phyloP scores from a whole-genome alignment of 208 protist species.

The Jaenimonas drosophilae region DNA sequence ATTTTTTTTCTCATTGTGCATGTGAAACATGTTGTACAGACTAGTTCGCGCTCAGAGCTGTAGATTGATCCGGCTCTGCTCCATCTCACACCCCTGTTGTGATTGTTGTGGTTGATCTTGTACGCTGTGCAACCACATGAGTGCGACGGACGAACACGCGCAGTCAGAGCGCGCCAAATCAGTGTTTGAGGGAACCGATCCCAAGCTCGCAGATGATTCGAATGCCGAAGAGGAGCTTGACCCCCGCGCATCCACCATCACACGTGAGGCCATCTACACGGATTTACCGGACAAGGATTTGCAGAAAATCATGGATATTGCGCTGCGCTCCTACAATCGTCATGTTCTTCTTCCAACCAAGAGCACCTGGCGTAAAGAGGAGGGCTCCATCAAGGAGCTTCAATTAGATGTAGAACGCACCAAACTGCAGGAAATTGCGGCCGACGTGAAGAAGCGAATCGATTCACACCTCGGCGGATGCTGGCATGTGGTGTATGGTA shows the following conservation, averaged over 20 bases:
- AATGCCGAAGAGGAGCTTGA: conserved; percentile 41
- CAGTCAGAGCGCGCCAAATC: no score
- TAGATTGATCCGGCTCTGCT: no score
- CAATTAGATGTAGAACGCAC: conserved; percentile 77
- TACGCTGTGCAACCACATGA: no score
- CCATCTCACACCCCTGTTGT: no score
- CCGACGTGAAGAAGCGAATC: conserved; percentile 51
- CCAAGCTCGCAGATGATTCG: background rate
- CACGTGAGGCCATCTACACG: conserved; percentile 27
- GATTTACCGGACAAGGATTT: conserved; percentile 54
- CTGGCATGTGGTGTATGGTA: conserved; percentile 82
- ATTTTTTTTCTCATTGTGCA: conserved; percentile 1
- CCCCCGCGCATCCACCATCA: conserved; percentile 25
- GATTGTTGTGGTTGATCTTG: no score
- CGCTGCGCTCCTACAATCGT: conserved; percentile 53
- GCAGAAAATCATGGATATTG: conserved; percentile 51
- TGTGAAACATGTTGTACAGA: background rate
- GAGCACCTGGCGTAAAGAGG: conserved; percentile 79
- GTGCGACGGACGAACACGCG: no score
- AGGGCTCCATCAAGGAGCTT: conserved; percentile 55
- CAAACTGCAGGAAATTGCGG: conserved; percentile 39
- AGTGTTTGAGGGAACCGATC: no score
- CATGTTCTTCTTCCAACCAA: conserved; percentile 62
- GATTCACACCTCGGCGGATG: conserved; percentile 42
- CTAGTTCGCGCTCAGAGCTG: background rate